phyloP scores from a whole-genome alignment of 768 basidiomycete genomes.

The Tulasnella sp. region DNA sequence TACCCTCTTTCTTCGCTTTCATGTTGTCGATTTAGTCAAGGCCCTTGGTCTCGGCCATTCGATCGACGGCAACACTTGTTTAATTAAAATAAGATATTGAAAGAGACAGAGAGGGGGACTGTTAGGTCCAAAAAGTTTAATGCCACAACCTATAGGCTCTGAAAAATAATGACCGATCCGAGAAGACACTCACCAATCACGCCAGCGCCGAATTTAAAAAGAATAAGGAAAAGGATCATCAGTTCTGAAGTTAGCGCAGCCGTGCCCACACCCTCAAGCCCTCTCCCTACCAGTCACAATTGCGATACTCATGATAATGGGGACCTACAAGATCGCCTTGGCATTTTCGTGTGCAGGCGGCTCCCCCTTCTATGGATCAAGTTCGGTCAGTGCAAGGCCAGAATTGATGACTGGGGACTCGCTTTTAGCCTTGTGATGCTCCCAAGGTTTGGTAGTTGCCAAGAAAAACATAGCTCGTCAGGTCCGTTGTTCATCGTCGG shows the following conservation, averaged over 20 bases:
- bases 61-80: constrained; percentile 14
- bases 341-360: not conserved
- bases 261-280: too few species aligned
- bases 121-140: not conserved
- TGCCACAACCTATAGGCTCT: not conserved
- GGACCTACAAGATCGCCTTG: constrained; percentile 12
- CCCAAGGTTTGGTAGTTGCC: constrained; percentile 4
- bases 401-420: not conserved
- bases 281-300: too few species aligned
- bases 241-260: too few species aligned
- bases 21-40: constrained; percentile 16
- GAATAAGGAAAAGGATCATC: too few species aligned
- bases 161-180: not conserved
- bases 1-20: constrained; percentile 17
- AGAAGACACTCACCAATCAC: constrained; percentile 3
- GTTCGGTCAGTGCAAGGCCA: not conserved
- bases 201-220: too few species aligned
- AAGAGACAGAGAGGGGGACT: too few species aligned
- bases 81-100: too few species aligned
- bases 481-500: not conserved
- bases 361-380: constrained; percentile 6
- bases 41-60: constrained; percentile 14
- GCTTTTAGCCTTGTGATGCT: constrained; percentile 1
- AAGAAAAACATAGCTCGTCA: not conserved
- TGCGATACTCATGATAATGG: not conserved